Evolutionary conservation across 164 flowering plant species (phyloP).

Genomic region (Houttuynia cordata): DNA sequence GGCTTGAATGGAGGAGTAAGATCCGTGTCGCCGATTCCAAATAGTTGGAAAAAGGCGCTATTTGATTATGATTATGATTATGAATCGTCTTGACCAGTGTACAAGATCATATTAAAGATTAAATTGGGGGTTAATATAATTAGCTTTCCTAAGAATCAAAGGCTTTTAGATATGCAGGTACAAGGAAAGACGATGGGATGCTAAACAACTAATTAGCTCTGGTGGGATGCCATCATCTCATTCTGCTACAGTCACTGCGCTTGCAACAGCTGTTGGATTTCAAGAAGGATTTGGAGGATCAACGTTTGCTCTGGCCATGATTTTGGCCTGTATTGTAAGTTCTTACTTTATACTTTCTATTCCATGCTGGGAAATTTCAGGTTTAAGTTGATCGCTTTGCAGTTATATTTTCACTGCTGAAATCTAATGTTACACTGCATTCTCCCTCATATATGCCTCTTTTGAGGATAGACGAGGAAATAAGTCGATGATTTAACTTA

Average conservation of each 20-base stretch:
- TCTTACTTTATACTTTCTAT: not conserved
- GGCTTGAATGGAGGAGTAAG: too few relatives aligned
- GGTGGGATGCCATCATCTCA: conserved; percentile 99
- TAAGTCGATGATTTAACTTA: too few relatives aligned
- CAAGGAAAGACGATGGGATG: conserved; percentile 74
- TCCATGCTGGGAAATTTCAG: too few relatives aligned
- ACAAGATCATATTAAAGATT: not conserved
- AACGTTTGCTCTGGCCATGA: conserved; percentile 46
- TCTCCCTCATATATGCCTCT: too few relatives aligned
- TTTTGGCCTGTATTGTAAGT: conserved; percentile 75
- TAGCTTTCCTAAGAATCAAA: conserved; percentile 23
- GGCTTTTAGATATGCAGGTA: conserved; percentile 65
- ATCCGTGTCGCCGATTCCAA: too few relatives aligned
- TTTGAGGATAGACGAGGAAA: too few relatives aligned
- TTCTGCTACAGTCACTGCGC: conserved; percentile 86
- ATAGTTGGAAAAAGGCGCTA: too few relatives aligned
- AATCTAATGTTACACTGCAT: too few relatives aligned
- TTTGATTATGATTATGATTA: too few relatives aligned
- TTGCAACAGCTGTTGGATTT: conserved; percentile 64
- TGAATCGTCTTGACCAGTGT: too few relatives aligned
- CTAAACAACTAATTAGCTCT: conserved; percentile 58
- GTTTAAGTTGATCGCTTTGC: too few relatives aligned
- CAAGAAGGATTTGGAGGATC: conserved; percentile 84
- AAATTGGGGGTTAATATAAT: not conserved
- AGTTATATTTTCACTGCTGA: too few relatives aligned